phyloP scores from a whole-genome alignment of 768 basidiomycete species.

The Chlorophyllum brunneum region DNA sequence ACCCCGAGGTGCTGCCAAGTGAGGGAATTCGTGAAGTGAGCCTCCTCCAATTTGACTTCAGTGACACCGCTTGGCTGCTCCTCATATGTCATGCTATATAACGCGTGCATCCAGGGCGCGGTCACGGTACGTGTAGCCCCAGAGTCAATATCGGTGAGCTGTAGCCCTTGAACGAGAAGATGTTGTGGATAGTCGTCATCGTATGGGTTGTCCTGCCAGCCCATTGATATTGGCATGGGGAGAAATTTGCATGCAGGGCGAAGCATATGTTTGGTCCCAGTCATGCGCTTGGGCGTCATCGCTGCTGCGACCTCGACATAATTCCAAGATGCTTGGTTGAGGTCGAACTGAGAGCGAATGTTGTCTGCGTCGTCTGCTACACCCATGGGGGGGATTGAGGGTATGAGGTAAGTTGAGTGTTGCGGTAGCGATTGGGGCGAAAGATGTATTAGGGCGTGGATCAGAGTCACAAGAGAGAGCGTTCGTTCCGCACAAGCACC shows the following conservation, averaged over 20 bases:
- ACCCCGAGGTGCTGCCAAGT: conserved; percentile 6
- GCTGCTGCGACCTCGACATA: conserved; percentile 9
- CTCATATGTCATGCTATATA: conserved; percentile 6
- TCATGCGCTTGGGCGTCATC: conserved; percentile 10
- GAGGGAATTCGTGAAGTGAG: conserved; percentile 1
- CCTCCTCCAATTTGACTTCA: conserved; percentile 3
- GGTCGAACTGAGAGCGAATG: background rate
- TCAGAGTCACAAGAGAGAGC: too few relatives aligned
- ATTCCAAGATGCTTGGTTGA: background rate
- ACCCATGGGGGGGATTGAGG: background rate
- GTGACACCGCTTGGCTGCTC: conserved; percentile 2
- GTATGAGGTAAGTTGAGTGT: background rate
- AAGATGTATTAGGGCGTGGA: too few relatives aligned
- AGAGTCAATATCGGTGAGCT: conserved; percentile 9
- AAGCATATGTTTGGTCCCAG: conserved; percentile 9
- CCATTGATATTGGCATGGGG: conserved; percentile 10
- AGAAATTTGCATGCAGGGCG: conserved; percentile 9
- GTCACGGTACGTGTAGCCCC: conserved; percentile 6
- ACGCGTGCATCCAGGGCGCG: conserved; percentile 11
- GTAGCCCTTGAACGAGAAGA: background rate
- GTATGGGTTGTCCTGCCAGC: conserved; percentile 9
- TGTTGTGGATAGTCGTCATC: conserved; percentile 12
- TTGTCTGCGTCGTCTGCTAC: background rate
- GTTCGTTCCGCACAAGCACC: too few relatives aligned
- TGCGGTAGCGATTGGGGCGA: too few relatives aligned